Evolutionary conservation across 2,329 filamentous ascomycete genomes (phyloP).

Genomic region (Fusarium fujikuroi): DNA sequence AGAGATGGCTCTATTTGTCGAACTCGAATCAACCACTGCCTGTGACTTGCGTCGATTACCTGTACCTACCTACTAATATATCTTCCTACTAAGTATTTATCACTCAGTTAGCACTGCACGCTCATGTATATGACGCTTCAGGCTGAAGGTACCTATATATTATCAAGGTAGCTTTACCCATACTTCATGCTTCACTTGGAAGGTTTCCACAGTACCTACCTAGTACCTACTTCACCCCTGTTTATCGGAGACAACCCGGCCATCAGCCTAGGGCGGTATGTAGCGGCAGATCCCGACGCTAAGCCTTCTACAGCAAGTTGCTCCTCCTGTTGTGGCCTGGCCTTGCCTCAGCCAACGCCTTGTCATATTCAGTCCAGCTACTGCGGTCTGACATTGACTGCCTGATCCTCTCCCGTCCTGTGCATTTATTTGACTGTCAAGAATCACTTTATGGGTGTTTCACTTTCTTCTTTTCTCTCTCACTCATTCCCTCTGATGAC

Average conservation of each 20-base stretch:
- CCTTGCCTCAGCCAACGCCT: constrained; percentile 43
- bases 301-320: constrained; percentile 25
- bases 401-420: constrained; percentile 41
- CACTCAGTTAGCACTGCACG: not conserved
- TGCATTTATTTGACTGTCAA: constrained; percentile 25
- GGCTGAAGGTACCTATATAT: not conserved
- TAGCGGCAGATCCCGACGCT: constrained; percentile 37
- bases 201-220: not conserved
- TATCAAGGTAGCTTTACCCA: not conserved
- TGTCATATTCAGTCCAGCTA: constrained; percentile 37
- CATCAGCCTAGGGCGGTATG: constrained; percentile 39
- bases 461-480: constrained; percentile 10
- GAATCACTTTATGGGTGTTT: constrained; percentile 25
- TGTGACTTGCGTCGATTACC: not conserved
- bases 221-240: constrained; percentile 4
- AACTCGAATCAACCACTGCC: not conserved
- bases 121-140: not conserved
- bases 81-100: not conserved
- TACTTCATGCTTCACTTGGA: not conserved
- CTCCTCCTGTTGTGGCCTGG: constrained; percentile 36
- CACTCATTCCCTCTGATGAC: constrained; percentile 33
- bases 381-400: constrained; percentile 44
- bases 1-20: not conserved
- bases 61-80: not conserved
- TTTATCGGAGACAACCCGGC: constrained; percentile 15